Conservation (phyloP, 75 land plant genomes). For the Pinus taeda region DNA sequence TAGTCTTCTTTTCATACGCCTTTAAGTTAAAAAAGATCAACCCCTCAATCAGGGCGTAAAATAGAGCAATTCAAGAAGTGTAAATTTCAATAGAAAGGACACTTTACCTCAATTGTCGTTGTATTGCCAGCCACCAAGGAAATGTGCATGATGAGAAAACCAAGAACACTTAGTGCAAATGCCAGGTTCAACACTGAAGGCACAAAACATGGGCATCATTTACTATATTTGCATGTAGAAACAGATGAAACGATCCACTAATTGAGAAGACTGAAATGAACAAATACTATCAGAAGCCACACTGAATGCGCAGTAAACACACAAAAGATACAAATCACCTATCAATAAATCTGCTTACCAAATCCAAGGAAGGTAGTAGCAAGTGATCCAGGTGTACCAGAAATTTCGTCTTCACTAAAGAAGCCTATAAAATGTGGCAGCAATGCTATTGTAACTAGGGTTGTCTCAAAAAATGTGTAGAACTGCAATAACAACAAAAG, state of each 20-base stretch:
- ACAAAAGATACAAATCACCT: too few relatives aligned
- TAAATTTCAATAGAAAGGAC: too few relatives aligned
- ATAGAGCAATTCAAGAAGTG: too few relatives aligned
- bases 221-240: too few relatives aligned
- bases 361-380: slow-evolving; percentile 72
- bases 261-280: too few relatives aligned
- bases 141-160: slow-evolving; percentile 72
- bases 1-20: slow-evolving; percentile 31
- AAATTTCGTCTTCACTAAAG: slow-evolving; percentile 38
- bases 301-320: too few relatives aligned
- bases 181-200: slow-evolving; percentile 75
- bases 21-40: neutral
- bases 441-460: slow-evolving; percentile 48
- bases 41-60: too few relatives aligned
- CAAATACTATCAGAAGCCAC: too few relatives aligned
- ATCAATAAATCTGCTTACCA: slow-evolving; percentile 29
- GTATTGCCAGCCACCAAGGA: slow-evolving; percentile 63
- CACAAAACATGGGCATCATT: too few relatives aligned
- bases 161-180: slow-evolving; percentile 69
- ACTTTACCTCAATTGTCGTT: slow-evolving; percentile 79
- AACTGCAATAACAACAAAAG: slow-evolving; percentile 27
- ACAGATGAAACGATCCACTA: too few relatives aligned
- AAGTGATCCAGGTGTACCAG: slow-evolving; percentile 52
- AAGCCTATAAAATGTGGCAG: slow-evolving; percentile 61
- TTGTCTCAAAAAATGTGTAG: slow-evolving; percentile 79